Base-by-base conservation (phyloP, 2,329 filamentous ascomycete species). In the Zelopaecilomyces penicillatus region DNA sequence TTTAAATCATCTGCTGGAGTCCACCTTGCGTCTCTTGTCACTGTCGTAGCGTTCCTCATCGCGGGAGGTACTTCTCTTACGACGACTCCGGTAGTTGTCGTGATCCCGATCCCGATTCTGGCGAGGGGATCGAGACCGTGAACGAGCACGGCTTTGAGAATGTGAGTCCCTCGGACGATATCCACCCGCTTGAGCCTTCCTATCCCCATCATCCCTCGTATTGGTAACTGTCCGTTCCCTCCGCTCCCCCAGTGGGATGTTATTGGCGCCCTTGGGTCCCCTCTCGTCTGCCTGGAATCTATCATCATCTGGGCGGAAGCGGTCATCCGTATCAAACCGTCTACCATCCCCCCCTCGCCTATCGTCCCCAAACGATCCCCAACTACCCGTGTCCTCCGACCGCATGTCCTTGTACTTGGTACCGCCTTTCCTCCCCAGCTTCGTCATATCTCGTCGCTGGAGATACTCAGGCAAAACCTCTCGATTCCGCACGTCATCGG, bases 391-490 rank as follows among this genome's bases (percentile, higher is more conserved):
- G 65, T 98, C 93, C 66, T 98, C 91, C 10, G 73, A 79, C 61
- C 82, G 83, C 58, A 98, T 75, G 64, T 98, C 93, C 56, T 78
- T 85, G 66, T 97, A 97, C 64, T 85, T 87, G 5, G 88, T 90
- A 29, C 87, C 81, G 19, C 93, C 91, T 70, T 95, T 95, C 68
- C 85, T 87, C 26, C 93, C 93, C 28, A 98, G 66, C 68, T 90
- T 91, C 10, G 90, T 91, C 84, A 93, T 88, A 65, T 97, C 93
- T 45, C 93, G 75, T 57, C 94, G 81, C 68, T 95, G 89, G 71
- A 98, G 81, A 53, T 90, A 94, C 68, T 95, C 83, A 3, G 93
- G 93, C 55, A 98, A 67, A 2, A 88, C 71, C 56, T 93, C 86
- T 38, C 87, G 82, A 57, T 95, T 87, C 39, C 76, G 75, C 48